These are phyloP conservation scores for Trifolium subterraneum DNA, from an alignment of 306 rosid species.

Conservation along the genomic window DNA sequence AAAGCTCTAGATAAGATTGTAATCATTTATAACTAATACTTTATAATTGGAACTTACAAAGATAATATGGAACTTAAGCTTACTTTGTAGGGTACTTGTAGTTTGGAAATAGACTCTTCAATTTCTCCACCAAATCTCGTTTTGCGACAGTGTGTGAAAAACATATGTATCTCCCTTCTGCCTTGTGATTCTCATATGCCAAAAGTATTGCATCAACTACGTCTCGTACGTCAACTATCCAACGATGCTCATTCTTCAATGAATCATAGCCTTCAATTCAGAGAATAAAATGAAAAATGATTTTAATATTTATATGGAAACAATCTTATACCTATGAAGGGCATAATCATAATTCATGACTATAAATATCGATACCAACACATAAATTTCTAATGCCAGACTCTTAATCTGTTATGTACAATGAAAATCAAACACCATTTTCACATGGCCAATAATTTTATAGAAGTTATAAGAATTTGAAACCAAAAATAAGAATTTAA, in stretches of 20 bases:
- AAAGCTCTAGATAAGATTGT: background rate
- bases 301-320: background rate
- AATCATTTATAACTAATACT: background rate
- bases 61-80: constrained; percentile 37
- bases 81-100: constrained; percentile 72
- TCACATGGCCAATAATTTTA: background rate
- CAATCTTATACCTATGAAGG: background rate
- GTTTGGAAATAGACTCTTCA: constrained; percentile 62
- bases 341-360: background rate
- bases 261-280: constrained; percentile 57
- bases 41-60: background rate
- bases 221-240: constrained; percentile 49
- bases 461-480: background rate
- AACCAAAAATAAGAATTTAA: constrained; percentile 10
- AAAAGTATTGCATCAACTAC: constrained; percentile 65
- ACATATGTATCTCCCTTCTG: constrained; percentile 78
- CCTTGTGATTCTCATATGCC: constrained; percentile 70
- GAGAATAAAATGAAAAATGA: background rate
- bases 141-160: constrained; percentile 41
- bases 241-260: constrained; percentile 52
- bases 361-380: no score
- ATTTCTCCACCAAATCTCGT: constrained; percentile 57
- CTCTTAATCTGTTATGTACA: no score
- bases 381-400: no score
- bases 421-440: background rate